Evolutionary conservation across 2,329 filamentous ascomycete genomes (phyloP), one percentile per base, ranked within the genome.

Genomic region (Hymenoscyphus fraxineus): DNA sequence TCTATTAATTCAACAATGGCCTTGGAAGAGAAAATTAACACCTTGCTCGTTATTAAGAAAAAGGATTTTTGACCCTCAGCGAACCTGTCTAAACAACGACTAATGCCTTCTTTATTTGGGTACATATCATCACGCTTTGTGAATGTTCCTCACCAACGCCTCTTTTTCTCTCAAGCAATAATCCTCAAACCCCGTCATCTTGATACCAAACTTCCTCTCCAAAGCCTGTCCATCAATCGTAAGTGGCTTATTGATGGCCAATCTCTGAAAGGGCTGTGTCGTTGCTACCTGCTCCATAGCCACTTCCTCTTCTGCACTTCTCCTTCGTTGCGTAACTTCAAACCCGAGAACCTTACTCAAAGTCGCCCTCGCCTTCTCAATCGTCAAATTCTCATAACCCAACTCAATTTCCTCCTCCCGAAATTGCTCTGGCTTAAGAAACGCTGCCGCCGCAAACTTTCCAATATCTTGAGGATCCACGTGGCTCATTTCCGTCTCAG

Each of bases 271-370:
- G 6, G 32, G n/a, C 27, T 39, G 32, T 38, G 32, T 40, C 10
- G 56, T 19, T 10, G 38, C 56, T 16, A 38, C n/a, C 32, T 54
- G 61, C 4, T 59, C 63, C 65, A 64, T 62, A 19, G 63, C 66
- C 59, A 72, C 65, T 3, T 68, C 58, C 40, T 76, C 74, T 19
- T 66, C 72, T 6, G 60, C 40, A 1, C 58, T 68, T 27, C 66
- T 64, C 65, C 70, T 74, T 7, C 58, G 68, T 5, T 68, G 41
- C 0, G 12, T 12, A 1, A 79, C 70, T 0, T 73, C 66, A n/a
- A 69, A 72, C 0, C 77, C 76, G 16, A 71, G 77, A 44, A 77
- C 72, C 9, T 35, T 71, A 1, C 40, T 59, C 0, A 78, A 65
- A 15, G 76, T 72, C 12, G 74, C 68, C 32, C 70, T 66, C 71